phyloP scores from a whole-genome alignment of 257 asterid genomes.

The Avicennia marina region DNA sequence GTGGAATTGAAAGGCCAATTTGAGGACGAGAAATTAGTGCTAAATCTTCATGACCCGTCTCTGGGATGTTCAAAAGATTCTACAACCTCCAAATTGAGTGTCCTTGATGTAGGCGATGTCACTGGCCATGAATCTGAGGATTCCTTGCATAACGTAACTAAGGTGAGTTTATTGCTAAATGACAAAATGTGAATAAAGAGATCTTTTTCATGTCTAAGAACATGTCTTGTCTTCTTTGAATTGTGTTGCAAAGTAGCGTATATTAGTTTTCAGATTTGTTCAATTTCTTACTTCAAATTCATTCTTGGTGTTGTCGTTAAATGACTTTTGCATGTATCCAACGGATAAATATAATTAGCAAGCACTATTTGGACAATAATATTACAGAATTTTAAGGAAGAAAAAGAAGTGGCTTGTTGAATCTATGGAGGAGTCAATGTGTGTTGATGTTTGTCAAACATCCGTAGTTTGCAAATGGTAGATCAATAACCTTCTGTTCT shows the following conservation, averaged over 20 bases:
- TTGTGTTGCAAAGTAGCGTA: not conserved
- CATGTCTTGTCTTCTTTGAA: not conserved
- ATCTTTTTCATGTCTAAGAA: not conserved
- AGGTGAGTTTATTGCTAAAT: slow-evolving; percentile 23
- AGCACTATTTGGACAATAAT: too few relatives aligned
- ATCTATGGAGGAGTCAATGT: not conserved
- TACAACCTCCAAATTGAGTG: slow-evolving; percentile 16
- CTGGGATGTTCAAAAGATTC: slow-evolving; percentile 20
- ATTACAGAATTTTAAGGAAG: not conserved
- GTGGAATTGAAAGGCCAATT: slow-evolving; percentile 14
- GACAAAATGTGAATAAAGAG: not conserved
- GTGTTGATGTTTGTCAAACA: too few relatives aligned
- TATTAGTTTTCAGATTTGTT: not conserved
- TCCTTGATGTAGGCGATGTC: slow-evolving; percentile 6
- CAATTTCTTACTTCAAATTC: not conserved
- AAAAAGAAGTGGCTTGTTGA: not conserved
- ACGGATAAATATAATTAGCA: too few relatives aligned
- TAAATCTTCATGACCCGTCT: slow-evolving; percentile 20
- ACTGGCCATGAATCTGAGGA: slow-evolving; percentile 23
- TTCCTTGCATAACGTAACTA: slow-evolving; percentile 16
- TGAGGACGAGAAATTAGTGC: slow-evolving; percentile 18
- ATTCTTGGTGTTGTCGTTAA: not conserved
- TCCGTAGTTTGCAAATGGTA: too few relatives aligned
- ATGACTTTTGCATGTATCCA: not conserved
- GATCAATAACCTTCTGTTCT: too few relatives aligned